Base-by-base conservation (phyloP, 2,329 filamentous ascomycete species). In the Venturia carpophila region DNA sequence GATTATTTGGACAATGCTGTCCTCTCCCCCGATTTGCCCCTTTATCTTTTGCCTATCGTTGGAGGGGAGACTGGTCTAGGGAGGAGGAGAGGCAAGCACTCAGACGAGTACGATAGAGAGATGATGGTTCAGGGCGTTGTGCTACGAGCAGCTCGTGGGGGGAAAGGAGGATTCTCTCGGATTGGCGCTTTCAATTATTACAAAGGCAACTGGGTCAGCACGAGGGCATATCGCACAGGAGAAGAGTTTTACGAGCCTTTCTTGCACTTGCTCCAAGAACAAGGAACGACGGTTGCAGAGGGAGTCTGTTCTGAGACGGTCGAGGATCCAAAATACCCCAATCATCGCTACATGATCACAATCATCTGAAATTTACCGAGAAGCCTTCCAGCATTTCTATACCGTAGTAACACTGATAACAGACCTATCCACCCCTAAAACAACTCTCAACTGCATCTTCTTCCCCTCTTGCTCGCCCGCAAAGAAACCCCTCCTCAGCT, bases 401-500 rank as follows among this genome's bases (percentile, higher is more conserved):
- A 58, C 24, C 19, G 15, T 37, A 58, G 27, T 30, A n/a, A 58
- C 37, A 19, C 52, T 37, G n/a, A 27, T n/a, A 37, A 58, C 37
- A 34, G 27, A 37, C 30, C 52, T 58, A 21, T 37, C 30, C 52
- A 34, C 52, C 15, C 30, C 30, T 15, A 58, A 37, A 10, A 58
- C 30, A n/a, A 58, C 19, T 19, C 30, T 34, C 27, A 58, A 37
- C 19, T 58, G 52, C 15, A n/a, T 37, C 30, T 58, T 58, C 30
- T 43, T 17, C 17, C n/a, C 60, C 21, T 30, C 9, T 37, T 72
- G 68, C 52, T 74, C 69, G 1, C 21, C 39, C 11, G 68, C 71
- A 6, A 80, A 79, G 4, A 80, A 73, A 1, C 80, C 80, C n/a
- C 72, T 65, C 64, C 79, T 74, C 58, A 83, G 71, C 5, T 70